Percentiles rank a stretch among this genome's conserved stretches.
Evolutionary conservation across 306 rosid species (phyloP).

Genomic region (Glycine latifolia): DNA sequence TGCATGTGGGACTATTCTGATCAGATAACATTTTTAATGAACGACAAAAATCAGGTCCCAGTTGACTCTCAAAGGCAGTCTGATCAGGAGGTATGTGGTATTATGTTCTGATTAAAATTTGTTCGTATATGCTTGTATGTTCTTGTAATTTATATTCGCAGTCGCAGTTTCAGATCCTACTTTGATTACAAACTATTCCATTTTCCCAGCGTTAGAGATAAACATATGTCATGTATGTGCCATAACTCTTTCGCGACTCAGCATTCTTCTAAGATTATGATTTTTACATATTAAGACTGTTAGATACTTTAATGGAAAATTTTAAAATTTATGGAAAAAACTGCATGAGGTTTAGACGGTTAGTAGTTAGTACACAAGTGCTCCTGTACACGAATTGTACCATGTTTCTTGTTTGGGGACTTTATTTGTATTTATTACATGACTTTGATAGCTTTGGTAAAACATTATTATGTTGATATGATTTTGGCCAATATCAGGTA

Average conservation of each 20-base stretch:
- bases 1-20: conserved; percentile 95
- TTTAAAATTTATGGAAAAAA: conserved; percentile 19
- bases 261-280: conserved; percentile 33
- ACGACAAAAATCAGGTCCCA: conserved; percentile 57
- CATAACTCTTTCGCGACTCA: conserved; percentile 6
- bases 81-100: conserved; percentile 77
- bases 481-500: conserved; percentile 29
- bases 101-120: neutral
- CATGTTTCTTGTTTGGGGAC: conserved; percentile 15
- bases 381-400: conserved; percentile 17
- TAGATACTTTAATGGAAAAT: neutral
- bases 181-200: conserved; percentile 19
- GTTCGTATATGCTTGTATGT: conserved; percentile 31
- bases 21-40: conserved; percentile 63
- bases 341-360: neutral
- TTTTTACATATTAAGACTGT: conserved; percentile 37
- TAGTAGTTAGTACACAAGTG: neutral
- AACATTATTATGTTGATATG: conserved; percentile 36
- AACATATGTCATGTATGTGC: conserved; percentile 31
- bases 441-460: conserved; percentile 27
- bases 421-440: conserved; percentile 14
- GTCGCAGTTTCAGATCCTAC: neutral
- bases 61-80: conserved; percentile 71
- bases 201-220: conserved; percentile 30
- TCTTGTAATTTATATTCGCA: neutral